A percentile compares a stretch with the other conserved stretches of the same genome.
Conservation (phyloP, 495 filamentous ascomycete species). For the Trichoderma virens region DNA sequence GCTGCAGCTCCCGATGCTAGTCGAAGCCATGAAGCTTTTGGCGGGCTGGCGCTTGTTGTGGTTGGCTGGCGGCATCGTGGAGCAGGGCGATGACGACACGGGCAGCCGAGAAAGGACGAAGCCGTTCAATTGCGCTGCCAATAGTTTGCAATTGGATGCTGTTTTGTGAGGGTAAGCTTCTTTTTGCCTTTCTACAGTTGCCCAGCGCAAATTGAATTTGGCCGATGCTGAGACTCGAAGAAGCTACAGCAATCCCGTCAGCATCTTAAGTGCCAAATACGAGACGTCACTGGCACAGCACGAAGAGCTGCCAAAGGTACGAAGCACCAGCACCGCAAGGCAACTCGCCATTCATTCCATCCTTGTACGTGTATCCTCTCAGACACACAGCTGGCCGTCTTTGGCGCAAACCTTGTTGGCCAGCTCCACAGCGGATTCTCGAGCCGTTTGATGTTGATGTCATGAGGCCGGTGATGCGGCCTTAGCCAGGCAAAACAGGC, state of each 20-base stretch:
- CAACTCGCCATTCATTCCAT: not conserved
- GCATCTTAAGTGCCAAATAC: too few relatives aligned
- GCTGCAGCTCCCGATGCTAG: not conserved
- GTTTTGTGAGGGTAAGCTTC: too few relatives aligned
- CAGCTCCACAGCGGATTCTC: not conserved
- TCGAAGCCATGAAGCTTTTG: not conserved
- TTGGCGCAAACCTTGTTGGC: not conserved
- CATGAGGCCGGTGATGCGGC: not conserved
- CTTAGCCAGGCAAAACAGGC: not conserved
- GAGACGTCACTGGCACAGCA: too few relatives aligned
- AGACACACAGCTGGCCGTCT: not conserved
- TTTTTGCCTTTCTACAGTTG: too few relatives aligned
- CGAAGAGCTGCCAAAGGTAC: too few relatives aligned
- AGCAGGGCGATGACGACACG: conserved; percentile 1
- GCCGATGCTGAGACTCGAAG: too few relatives aligned
- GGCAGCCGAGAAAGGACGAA: not conserved
- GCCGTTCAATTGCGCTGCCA: too few relatives aligned
- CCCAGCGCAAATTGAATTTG: too few relatives aligned
- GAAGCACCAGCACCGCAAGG: too few relatives aligned
- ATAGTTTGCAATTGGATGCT: too few relatives aligned
- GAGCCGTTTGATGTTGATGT: not conserved
- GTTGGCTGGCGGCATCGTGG: not conserved
- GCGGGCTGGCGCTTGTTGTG: not conserved
- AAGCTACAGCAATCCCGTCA: too few relatives aligned
- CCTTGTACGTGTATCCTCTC: not conserved